Base-by-base conservation (phyloP, 768 basidiomycete genomes). In the Strobilomyces dryophilus region DNA sequence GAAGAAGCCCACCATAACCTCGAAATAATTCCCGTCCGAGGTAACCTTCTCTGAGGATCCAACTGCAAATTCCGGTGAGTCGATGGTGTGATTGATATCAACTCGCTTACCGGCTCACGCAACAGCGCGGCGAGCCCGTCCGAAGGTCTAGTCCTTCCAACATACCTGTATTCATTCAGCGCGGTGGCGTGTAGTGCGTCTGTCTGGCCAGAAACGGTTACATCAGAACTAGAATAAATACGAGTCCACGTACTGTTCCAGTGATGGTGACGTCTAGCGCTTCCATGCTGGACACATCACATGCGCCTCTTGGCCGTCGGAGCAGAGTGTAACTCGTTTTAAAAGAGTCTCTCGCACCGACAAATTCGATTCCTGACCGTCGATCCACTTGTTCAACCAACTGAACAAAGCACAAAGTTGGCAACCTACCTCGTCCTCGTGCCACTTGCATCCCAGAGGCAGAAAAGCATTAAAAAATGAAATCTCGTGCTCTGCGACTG, bases 51-150 rank as follows among this genome's bases (percentile, higher is more conserved):
- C 20, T 60, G 56, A 29, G 60, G 54, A 27, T 64, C 64, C 32
- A 66, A 27, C 68, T 69, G 41, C 17, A 11, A 26, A 15, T 20
- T n/a, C 8, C 7, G 15, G n/a, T 62, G 20, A 60, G 49, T 35
- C 26, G 51, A 27, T 14, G 52, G 1, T 18, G 54, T 15, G 49
- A 20, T 7, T 27, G 29, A 11, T 37, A 46, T 35, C 12, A 47
- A 29, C 14, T 39, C 27, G 68, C 78, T 53, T 51, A 81, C 81
- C 49, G 82, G 76, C 69, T 79, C 74, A 49, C 79, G 76, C 26
- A 75, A 57, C 32, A 87, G 65, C 4, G 78, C 74, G 29, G 84
- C 69, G 37, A 85, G 69, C 14, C 85, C 85, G 65, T 87, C 85
- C 36, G 72, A 71, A 8, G 79, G 66, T 29, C 85, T 72, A 14